phyloP scores from a whole-genome alignment of 371 early-diverging fungal species.

The Apophysomyces sp. region DNA sequence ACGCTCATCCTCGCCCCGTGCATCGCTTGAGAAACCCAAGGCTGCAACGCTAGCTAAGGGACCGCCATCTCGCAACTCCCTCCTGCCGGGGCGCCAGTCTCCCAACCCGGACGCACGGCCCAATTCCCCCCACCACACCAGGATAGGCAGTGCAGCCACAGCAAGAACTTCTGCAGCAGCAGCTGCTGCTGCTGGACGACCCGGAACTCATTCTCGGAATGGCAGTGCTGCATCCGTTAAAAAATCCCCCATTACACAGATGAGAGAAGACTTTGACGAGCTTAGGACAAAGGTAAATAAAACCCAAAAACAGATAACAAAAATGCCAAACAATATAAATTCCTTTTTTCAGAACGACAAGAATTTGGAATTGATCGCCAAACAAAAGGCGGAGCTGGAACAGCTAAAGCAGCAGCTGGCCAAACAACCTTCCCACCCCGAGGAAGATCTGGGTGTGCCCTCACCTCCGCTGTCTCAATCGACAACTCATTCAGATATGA shows the following conservation, averaged over 20 bases:
- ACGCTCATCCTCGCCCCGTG: neutral
- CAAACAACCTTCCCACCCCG: conserved; percentile 4
- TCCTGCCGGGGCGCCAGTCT: conserved; percentile 1
- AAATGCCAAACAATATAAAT: neutral
- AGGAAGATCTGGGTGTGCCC: conserved; percentile 5
- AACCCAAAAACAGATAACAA: no score
- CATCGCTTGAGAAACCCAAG: conserved; percentile 5
- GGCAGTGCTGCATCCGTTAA: conserved; percentile 20
- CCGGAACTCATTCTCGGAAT: conserved; percentile 20
- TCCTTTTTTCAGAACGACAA: conserved; percentile 35
- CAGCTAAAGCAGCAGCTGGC: conserved; percentile 22
- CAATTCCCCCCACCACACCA: conserved; percentile 13
- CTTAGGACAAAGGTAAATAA: conserved; percentile 26
- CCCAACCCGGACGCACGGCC: conserved; percentile 13
- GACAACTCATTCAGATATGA: conserved; percentile 15
- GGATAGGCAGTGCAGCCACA: conserved; percentile 1
- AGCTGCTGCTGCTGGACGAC: conserved; percentile 8
- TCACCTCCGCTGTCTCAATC: conserved; percentile 13
- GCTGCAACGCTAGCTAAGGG: conserved; percentile 2
- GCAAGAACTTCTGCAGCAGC: conserved; percentile 9
- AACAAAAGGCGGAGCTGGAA: conserved; percentile 58
- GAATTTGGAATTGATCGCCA: conserved; percentile 41
- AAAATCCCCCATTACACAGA: conserved; percentile 30
- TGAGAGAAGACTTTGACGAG: conserved; percentile 30
- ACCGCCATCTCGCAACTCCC: conserved; percentile 8